phyloP scores from a whole-genome alignment of 1,284 basidiomycete species.

The Meira miltonrushii region DNA sequence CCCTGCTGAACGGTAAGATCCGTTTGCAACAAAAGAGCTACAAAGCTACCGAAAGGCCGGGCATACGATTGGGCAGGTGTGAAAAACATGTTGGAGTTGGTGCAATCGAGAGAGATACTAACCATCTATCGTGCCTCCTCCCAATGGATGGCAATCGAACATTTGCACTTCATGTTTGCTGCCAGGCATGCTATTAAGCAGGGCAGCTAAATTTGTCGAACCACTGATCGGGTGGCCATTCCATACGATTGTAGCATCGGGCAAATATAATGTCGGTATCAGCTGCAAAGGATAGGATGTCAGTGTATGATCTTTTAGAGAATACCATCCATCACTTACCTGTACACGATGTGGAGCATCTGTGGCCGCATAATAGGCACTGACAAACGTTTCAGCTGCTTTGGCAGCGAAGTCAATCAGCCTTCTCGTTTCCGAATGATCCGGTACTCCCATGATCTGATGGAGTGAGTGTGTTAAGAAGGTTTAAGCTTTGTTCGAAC shows the following conservation, averaged over 20 bases:
- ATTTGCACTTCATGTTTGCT: conserved; percentile 48
- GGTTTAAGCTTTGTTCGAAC: too few relatives aligned
- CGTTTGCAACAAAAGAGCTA: conserved; percentile 8
- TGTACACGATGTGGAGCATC: conserved; percentile 44
- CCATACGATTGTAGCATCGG: conserved; percentile 48
- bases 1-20: conserved; percentile 1
- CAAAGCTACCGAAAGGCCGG: not conserved
- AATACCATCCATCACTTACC: not conserved
- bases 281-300: conserved; percentile 16
- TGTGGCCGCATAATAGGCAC: conserved; percentile 49
- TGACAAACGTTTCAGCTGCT: conserved; percentile 47
- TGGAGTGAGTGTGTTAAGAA: too few relatives aligned
- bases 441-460: not conserved
- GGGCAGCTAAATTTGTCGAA: conserved; percentile 29
- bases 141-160: conserved; percentile 46
- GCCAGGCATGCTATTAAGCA: conserved; percentile 45
- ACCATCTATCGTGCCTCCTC: conserved; percentile 21
- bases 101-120: not conserved
- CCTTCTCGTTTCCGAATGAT: conserved; percentile 8
- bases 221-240: conserved; percentile 51
- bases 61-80: not conserved
- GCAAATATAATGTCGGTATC: conserved; percentile 44
- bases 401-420: conserved; percentile 42
- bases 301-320: not conserved
- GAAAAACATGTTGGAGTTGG: not conserved